Evolutionary conservation across 2,329 filamentous ascomycete genomes (phyloP).

Genomic region (Didymella pinodella): DNA sequence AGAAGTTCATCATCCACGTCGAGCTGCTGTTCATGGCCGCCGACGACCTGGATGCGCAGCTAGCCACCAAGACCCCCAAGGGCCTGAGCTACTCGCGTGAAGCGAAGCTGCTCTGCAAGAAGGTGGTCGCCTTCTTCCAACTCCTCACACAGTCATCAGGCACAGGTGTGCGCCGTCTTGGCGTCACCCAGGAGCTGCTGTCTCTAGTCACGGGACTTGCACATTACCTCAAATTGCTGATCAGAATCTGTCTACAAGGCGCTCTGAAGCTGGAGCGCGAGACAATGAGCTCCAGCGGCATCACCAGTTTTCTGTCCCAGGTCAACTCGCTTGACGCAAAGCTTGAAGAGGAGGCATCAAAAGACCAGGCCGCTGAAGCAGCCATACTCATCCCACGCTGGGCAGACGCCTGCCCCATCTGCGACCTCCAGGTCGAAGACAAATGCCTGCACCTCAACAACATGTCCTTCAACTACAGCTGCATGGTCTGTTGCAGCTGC

Average conservation of each 20-base stretch:
- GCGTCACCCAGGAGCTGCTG: conserved; percentile 97
- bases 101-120: conserved; percentile 99
- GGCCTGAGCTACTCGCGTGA: conserved; percentile 91
- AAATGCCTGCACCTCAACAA: conserved; percentile 82
- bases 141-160: conserved; percentile 94
- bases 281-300: conserved; percentile 73
- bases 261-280: conserved; percentile 91
- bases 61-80: conserved; percentile 75
- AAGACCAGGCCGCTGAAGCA: conserved; percentile 53
- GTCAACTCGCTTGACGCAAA: conserved; percentile 77
- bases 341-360: conserved; percentile 48
- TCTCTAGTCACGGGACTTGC: conserved; percentile 94
- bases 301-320: conserved; percentile 84
- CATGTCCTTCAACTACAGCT: conserved; percentile 82
- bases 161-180: conserved; percentile 85
- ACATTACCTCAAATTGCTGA: conserved; percentile 96
- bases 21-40: conserved; percentile 90
- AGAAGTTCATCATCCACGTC: conserved; percentile 95
- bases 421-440: conserved; percentile 89
- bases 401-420: conserved; percentile 80
- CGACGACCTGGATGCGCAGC: conserved; percentile 80
- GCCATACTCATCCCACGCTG: conserved; percentile 55
- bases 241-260: conserved; percentile 94
- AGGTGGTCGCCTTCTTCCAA: conserved; percentile 97
- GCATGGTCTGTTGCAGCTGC: conserved; percentile 76